Conservation (phyloP, 2,329 filamentous ascomycete genomes). For the Madurella mycetomatis region DNA sequence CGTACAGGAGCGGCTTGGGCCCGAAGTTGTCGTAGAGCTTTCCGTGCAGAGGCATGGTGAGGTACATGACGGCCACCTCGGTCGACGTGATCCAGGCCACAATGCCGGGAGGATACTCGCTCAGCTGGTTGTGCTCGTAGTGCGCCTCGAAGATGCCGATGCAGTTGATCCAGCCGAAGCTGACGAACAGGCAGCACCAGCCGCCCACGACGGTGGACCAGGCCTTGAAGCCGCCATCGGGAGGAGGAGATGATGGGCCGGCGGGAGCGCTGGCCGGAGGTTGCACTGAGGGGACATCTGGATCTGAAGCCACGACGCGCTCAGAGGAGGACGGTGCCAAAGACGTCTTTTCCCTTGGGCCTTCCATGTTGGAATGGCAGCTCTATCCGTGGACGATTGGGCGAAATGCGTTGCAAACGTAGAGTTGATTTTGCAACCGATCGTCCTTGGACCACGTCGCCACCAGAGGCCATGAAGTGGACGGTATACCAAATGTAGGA, state of each 20-base stretch:
- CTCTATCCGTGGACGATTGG: too few species aligned
- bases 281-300: too few species aligned
- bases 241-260: neutral
- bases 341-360: too few species aligned
- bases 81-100: conserved; percentile 61
- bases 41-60: conserved; percentile 35
- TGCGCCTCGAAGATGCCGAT: conserved; percentile 55
- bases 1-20: conserved; percentile 49
- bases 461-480: too few species aligned
- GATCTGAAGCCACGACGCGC: too few species aligned
- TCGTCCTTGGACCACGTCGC: too few species aligned
- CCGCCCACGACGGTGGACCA: conserved; percentile 39
- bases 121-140: conserved; percentile 48
- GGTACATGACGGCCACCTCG: conserved; percentile 53
- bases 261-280: too few species aligned
- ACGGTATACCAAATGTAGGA: too few species aligned
- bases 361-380: too few species aligned
- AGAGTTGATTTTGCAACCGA: too few species aligned
- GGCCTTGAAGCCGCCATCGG: conserved; percentile 29
- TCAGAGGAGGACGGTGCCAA: too few species aligned
- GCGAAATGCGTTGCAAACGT: too few species aligned
- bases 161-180: conserved; percentile 36
- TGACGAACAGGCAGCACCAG: conserved; percentile 40
- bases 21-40: conserved; percentile 58
- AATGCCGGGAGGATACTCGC: conserved; percentile 46